Percentiles rank a stretch among this genome's conserved stretches.
phyloP scores from a whole-genome alignment of 2,329 filamentous ascomycete genomes.

The Hymenoscyphus scutula region DNA sequence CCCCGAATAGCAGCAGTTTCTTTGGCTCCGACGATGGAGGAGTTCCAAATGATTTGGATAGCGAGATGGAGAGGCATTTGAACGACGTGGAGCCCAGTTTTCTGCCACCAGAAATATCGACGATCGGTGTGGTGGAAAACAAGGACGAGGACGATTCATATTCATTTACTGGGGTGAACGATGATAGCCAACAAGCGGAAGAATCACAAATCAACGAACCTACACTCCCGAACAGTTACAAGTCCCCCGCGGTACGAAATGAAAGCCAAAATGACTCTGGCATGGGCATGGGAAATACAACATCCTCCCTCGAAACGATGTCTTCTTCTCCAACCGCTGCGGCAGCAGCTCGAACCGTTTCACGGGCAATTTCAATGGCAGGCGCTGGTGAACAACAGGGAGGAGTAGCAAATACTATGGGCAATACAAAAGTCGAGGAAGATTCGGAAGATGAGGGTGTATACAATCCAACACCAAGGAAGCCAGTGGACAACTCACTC shows the following conservation, averaged over 20 bases:
- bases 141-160: slow-evolving; percentile 53
- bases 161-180: slow-evolving; percentile 48
- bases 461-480: slow-evolving; percentile 29
- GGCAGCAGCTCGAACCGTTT: slow-evolving; percentile 52
- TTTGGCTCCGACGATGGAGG: slow-evolving; percentile 31
- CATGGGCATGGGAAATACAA: slow-evolving; percentile 40
- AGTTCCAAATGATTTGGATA: slow-evolving; percentile 26
- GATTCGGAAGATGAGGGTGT: slow-evolving; percentile 25
- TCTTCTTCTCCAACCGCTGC: slow-evolving; percentile 57
- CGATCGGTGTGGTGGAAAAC: slow-evolving; percentile 46
- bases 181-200: not conserved
- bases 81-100: slow-evolving; percentile 67
- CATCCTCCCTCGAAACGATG: slow-evolving; percentile 52
- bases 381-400: slow-evolving; percentile 32
- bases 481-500: slow-evolving; percentile 17
- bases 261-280: slow-evolving; percentile 19
- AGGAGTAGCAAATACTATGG: slow-evolving; percentile 14
- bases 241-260: slow-evolving; percentile 25
- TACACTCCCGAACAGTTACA: slow-evolving; percentile 31
- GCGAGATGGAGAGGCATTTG: slow-evolving; percentile 45
- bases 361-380: slow-evolving; percentile 49
- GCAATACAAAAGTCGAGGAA: slow-evolving; percentile 15
- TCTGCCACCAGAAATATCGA: slow-evolving; percentile 52
- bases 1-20: slow-evolving; percentile 31
- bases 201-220: slow-evolving; percentile 23